These are phyloP conservation scores for Carpinus fangiana DNA, from an alignment of 306 rosid species.

Conservation along the genomic window DNA sequence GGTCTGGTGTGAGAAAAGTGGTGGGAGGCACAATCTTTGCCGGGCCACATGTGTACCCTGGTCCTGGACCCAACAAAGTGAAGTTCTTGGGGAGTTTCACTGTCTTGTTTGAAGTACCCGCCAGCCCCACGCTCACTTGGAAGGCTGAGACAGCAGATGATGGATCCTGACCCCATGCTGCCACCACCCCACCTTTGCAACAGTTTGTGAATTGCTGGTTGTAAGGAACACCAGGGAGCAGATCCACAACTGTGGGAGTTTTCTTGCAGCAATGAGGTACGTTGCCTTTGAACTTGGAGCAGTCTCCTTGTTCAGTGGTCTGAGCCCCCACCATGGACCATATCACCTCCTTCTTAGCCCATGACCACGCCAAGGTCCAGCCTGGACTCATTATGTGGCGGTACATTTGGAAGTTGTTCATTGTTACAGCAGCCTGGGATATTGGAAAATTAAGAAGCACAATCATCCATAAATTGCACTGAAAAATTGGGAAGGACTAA, in stretches of 20 bases:
- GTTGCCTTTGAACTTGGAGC: constrained; percentile 81
- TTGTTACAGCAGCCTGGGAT: constrained; percentile 64
- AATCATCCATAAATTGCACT: background rate
- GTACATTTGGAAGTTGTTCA: constrained; percentile 84
- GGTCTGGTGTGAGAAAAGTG: constrained; percentile 61
- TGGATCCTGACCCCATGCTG: constrained; percentile 97
- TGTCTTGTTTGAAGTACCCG: constrained; percentile 80
- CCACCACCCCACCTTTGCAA: constrained; percentile 88
- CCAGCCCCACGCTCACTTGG: constrained; percentile 80
- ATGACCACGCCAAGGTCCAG: constrained; percentile 91
- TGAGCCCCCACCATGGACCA: constrained; percentile 85
- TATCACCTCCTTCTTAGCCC: constrained; percentile 90
- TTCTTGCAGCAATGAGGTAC: constrained; percentile 90
- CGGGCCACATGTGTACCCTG: constrained; percentile 87
- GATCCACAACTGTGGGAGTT: constrained; percentile 78
- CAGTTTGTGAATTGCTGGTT: constrained; percentile 87
- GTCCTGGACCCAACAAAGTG: constrained; percentile 89
- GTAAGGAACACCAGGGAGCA: constrained; percentile 93
- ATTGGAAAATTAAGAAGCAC: background rate
- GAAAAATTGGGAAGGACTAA: background rate
- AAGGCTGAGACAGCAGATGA: constrained; percentile 72
- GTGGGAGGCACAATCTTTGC: constrained; percentile 93
- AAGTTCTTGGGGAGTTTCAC: constrained; percentile 85
- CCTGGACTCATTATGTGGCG: constrained; percentile 92
- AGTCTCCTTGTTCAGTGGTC: constrained; percentile 93